Conservation (phyloP, 352 stramenopile species). For the Aphanomyces cochlioides region DNA sequence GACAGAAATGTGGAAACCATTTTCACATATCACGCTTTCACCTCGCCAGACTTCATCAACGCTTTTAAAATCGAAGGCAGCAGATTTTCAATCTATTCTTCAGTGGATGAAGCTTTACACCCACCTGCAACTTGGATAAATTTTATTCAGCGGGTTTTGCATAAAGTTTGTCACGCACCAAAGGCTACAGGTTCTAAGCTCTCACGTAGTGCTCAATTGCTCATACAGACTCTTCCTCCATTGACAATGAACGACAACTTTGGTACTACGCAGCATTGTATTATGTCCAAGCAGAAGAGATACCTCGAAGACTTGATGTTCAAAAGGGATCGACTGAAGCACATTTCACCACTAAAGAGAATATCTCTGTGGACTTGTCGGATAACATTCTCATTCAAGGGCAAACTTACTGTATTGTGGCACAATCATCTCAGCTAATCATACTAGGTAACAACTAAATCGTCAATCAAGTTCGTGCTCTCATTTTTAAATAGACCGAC, state of each 20-base stretch:
- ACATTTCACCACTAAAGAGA: slow-evolving; percentile 45
- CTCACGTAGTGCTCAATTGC: slow-evolving; percentile 1
- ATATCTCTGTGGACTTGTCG: slow-evolving; percentile 57
- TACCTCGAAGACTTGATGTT: slow-evolving; percentile 51
- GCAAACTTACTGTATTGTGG: slow-evolving; percentile 42
- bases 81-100: background rate
- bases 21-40: background rate
- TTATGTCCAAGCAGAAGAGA: slow-evolving; percentile 45
- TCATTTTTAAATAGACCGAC: slow-evolving; percentile 43
- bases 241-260: slow-evolving; percentile 34
- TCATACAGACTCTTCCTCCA: background rate
- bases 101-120: slow-evolving; percentile 2
- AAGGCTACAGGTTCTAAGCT: too few species aligned
- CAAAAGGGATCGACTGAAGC: slow-evolving; percentile 40
- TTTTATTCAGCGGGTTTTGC: slow-evolving; percentile 1
- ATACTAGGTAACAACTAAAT: slow-evolving; percentile 9
- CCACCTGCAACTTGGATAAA: background rate
- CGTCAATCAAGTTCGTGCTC: too few species aligned
- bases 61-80: background rate
- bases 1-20: background rate
- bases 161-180: background rate
- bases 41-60: background rate
- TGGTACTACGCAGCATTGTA: slow-evolving; percentile 81
- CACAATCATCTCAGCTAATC: background rate
- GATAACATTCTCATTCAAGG: slow-evolving; percentile 56